Percentiles rank a stretch among this genome's conserved stretches.
Evolutionary conservation across 768 basidiomycete genomes (phyloP).

Genomic region (Macrolepiota albuminosa): DNA sequence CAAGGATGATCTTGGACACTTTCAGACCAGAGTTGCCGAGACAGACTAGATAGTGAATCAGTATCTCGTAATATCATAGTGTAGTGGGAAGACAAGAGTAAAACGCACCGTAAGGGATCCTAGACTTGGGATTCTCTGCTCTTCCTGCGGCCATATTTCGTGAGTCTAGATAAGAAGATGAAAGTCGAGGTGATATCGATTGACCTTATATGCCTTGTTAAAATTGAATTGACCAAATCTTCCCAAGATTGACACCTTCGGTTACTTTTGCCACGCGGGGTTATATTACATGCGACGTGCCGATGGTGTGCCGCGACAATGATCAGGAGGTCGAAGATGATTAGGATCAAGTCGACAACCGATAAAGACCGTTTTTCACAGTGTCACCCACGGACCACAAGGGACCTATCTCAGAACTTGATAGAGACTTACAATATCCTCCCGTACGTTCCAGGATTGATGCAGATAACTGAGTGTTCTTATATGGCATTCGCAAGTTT

Average conservation of each 20-base stretch:
- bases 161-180: background rate
- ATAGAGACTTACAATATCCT: background rate
- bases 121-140: background rate
- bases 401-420: background rate
- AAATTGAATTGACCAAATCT: background rate
- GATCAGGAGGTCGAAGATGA: background rate
- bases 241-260: background rate
- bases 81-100: background rate
- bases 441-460: too few species aligned
- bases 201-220: background rate
- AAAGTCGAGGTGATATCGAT: background rate
- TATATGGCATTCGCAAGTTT: too few species aligned
- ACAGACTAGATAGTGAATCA: background rate
- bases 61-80: background rate
- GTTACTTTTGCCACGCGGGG: background rate
- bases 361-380: background rate
- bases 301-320: background rate
- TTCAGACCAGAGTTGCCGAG: background rate
- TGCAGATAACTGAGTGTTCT: too few species aligned
- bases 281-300: background rate
- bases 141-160: background rate
- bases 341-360: background rate
- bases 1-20: background rate
- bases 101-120: background rate
- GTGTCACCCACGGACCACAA: background rate